Conservation (phyloP, 805 yeast species). For the Jamesozyma spencerorum region DNA sequence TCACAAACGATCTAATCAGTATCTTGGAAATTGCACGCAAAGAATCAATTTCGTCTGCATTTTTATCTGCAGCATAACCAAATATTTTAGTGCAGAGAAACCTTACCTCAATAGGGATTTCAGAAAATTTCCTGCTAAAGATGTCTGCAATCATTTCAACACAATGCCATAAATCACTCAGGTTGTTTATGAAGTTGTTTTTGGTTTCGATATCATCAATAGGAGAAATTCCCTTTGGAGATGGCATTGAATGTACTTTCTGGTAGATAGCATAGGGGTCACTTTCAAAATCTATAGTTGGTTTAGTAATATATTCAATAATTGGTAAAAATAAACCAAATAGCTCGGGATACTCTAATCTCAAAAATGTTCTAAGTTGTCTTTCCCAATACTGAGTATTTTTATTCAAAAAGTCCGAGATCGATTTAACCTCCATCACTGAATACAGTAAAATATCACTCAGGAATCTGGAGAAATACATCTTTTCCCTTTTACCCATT, state of each 20-base stretch:
- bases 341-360: slow-evolving; percentile 30
- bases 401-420: slow-evolving; percentile 21
- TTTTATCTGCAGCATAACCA: slow-evolving; percentile 33
- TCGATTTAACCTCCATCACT: slow-evolving; percentile 22
- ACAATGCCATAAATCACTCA: slow-evolving; percentile 65
- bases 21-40: slow-evolving; percentile 42
- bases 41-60: slow-evolving; percentile 60
- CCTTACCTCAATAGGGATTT: slow-evolving; percentile 49
- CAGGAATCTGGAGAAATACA: slow-evolving; percentile 51
- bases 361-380: slow-evolving; percentile 33
- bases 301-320: slow-evolving; percentile 30
- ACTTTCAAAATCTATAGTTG: slow-evolving; percentile 57
- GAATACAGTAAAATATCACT: slow-evolving; percentile 37
- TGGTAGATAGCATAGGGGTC: slow-evolving; percentile 59
- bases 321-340: slow-evolving; percentile 31
- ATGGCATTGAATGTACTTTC: slow-evolving; percentile 32
- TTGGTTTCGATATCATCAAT: slow-evolving; percentile 74
- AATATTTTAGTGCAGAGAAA: slow-evolving; percentile 44
- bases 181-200: slow-evolving; percentile 55
- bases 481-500: slow-evolving; percentile 53
- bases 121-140: slow-evolving; percentile 32
- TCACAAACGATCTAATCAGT: slow-evolving; percentile 19
- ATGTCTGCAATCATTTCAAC: slow-evolving; percentile 51
- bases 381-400: slow-evolving; percentile 36
- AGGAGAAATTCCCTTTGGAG: slow-evolving; percentile 52